A percentile compares a stretch with the other conserved stretches of the same genome.
Evolutionary conservation across 495 filamentous ascomycete species (phyloP).

Genomic region (Penicillium argentinense): DNA sequence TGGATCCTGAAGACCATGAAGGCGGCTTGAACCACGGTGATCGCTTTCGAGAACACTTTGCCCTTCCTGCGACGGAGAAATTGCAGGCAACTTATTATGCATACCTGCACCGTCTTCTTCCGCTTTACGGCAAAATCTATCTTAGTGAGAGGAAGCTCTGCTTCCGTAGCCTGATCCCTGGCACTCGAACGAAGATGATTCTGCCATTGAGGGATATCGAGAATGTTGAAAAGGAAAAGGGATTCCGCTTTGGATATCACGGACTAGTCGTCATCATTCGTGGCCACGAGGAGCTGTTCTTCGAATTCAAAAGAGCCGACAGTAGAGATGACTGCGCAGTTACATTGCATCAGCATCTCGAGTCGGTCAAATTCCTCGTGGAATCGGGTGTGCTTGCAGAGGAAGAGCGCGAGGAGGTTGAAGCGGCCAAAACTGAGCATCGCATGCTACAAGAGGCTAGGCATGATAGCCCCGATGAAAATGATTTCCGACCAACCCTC

Average conservation of each 20-base stretch:
- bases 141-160: conserved; percentile 88
- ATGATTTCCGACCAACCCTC: conserved; percentile 49
- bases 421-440: conserved; percentile 80
- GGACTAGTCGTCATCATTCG: conserved; percentile 89
- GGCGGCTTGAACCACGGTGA: conserved; percentile 61
- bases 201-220: conserved; percentile 90
- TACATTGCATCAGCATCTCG: conserved; percentile 73
- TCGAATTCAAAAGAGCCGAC: conserved; percentile 80
- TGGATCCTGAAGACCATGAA: conserved; percentile 66
- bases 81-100: conserved; percentile 92
- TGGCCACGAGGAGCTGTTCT: conserved; percentile 95
- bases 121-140: conserved; percentile 96
- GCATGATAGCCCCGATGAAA: conserved; percentile 55
- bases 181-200: conserved; percentile 90
- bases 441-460: conserved; percentile 79
- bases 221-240: conserved; percentile 93
- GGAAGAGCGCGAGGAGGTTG: conserved; percentile 68
- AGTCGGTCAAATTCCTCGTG: conserved; percentile 67
- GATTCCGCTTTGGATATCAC: conserved; percentile 88
- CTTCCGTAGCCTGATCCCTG: conserved; percentile 87
- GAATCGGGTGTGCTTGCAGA: conserved; percentile 69
- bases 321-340: conserved; percentile 85
- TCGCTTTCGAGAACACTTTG: conserved; percentile 87
- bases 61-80: conserved; percentile 76
- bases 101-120: conserved; percentile 81